Conservation (phyloP, 2,329 filamentous ascomycete genomes). For the Thielaviopsis populi region DNA sequence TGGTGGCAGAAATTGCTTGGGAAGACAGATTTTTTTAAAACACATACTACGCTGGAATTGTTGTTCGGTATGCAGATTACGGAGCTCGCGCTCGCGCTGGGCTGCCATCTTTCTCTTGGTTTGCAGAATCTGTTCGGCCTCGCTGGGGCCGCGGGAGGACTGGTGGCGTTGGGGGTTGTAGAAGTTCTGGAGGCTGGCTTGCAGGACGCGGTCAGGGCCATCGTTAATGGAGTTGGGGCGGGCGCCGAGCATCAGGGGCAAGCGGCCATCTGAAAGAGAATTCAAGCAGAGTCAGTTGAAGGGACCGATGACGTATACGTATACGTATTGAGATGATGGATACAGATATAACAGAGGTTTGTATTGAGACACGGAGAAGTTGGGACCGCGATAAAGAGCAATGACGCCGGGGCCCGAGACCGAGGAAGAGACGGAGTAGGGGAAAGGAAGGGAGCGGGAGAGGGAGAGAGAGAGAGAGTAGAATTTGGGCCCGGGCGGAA, state of each 20-base stretch:
- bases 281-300: constrained; percentile 2
- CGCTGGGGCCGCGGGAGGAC: constrained; percentile 64
- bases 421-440: background rate
- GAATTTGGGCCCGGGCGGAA: background rate
- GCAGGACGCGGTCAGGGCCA: constrained; percentile 48
- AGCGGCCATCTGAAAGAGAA: constrained; percentile 48
- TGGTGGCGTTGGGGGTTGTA: constrained; percentile 85
- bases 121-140: constrained; percentile 98
- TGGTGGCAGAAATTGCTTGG: no score
- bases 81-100: constrained; percentile 95
- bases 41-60: constrained; percentile 98
- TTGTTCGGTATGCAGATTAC: constrained; percentile 99
- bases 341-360: constrained; percentile 1
- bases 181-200: constrained; percentile 58
- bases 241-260: constrained; percentile 33
- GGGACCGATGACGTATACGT: background rate
- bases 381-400: background rate
- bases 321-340: background rate
- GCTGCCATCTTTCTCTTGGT: constrained; percentile 98
- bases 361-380: constrained; percentile 13
- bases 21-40: background rate
- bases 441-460: no score
- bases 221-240: constrained; percentile 73
- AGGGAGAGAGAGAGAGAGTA: background rate
- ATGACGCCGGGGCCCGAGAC: background rate